Percentiles rank a stretch among this genome's conserved stretches.
Evolutionary conservation across 192 early-diverging fungal species (phyloP).

Genomic region (Pilobolus umbonatus): DNA sequence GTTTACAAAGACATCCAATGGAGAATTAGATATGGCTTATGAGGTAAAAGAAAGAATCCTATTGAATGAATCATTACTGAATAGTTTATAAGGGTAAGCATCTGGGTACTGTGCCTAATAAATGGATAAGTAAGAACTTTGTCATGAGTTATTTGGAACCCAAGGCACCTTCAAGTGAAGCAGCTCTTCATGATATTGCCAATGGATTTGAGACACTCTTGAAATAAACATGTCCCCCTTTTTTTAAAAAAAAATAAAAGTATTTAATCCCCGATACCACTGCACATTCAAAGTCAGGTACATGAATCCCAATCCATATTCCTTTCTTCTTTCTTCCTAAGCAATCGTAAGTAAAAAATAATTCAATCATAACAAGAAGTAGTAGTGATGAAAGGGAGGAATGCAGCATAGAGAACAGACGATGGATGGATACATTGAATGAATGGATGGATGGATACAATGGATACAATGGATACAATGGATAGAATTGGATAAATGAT

Average conservation of each 20-base stretch:
- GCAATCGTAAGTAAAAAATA: background rate
- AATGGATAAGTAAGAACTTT: slow-evolving; percentile 48
- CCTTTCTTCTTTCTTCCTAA: background rate
- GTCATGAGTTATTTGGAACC: slow-evolving; percentile 47
- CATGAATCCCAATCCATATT: too few species aligned
- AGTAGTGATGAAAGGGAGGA: too few species aligned
- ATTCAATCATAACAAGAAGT: background rate
- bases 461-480: background rate
- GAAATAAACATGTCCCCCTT: background rate
- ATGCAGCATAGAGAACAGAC: too few species aligned
- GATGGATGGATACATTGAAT: too few species aligned
- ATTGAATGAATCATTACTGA: background rate
- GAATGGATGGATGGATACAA: background rate
- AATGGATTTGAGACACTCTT: slow-evolving; percentile 22
- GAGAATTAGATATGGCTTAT: slow-evolving; percentile 32
- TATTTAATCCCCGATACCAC: too few species aligned
- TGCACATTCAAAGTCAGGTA: too few species aligned
- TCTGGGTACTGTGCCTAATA: slow-evolving; percentile 38
- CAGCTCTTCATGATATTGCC: slow-evolving; percentile 18
- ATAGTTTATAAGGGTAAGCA: slow-evolving; percentile 35
- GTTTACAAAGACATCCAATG: slow-evolving; percentile 43
- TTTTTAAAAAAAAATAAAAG: too few species aligned
- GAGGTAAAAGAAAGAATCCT: slow-evolving; percentile 7
- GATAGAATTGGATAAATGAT: background rate
- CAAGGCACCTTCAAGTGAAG: slow-evolving; percentile 38